Conservation (phyloP, 176 grass and related monocot genomes). For the Guadua angustifolia region DNA sequence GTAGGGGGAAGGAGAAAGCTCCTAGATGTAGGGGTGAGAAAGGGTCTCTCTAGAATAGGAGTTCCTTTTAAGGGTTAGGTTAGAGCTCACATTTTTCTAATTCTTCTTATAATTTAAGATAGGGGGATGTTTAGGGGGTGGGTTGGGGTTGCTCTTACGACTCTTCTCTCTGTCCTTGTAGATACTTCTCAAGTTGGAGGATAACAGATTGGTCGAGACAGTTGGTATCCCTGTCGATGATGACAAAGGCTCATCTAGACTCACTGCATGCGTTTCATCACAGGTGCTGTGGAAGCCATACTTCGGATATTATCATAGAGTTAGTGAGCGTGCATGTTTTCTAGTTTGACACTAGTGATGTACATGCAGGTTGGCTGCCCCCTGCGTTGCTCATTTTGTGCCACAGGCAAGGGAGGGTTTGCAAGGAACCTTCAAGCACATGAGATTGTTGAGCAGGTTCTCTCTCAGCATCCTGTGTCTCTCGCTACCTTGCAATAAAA, state of each 20-base stretch:
- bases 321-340: background rate
- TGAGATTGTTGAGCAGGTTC: slow-evolving; percentile 89
- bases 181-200: slow-evolving; percentile 96
- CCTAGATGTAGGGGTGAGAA: no score
- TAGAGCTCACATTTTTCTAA: no score
- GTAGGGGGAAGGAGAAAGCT: no score
- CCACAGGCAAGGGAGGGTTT: slow-evolving; percentile 91
- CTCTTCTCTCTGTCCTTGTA: slow-evolving; percentile 40
- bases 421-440: slow-evolving; percentile 83
- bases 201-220: slow-evolving; percentile 87
- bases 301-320: background rate
- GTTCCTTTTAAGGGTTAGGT: no score
- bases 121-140: no score
- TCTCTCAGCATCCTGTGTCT: background rate
- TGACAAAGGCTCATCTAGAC: slow-evolving; percentile 64
- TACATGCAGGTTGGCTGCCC: slow-evolving; percentile 82
- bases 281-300: slow-evolving; percentile 52
- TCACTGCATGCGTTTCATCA: slow-evolving; percentile 90
- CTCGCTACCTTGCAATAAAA: background rate
- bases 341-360: background rate
- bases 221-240: slow-evolving; percentile 87
- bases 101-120: no score
- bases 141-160: no score
- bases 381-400: slow-evolving; percentile 83
- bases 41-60: no score